Evolutionary conservation across 768 basidiomycete species (phyloP), one percentile per base, ranked within the genome.

Genomic region (Vararia minispora): DNA sequence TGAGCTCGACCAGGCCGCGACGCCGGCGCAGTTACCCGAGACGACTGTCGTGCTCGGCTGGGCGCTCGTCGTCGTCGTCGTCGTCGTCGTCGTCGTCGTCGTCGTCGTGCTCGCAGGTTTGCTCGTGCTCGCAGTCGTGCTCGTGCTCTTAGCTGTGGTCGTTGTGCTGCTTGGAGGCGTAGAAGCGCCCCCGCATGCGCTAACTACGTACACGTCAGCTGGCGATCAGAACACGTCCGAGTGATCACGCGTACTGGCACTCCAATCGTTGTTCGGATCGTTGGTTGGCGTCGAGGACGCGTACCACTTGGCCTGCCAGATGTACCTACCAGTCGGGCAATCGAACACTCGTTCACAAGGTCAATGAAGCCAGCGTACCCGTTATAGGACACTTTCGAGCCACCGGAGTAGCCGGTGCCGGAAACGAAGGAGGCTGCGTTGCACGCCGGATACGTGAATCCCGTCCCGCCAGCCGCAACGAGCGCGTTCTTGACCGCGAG

Each of bases 291-390:
- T 60, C 13, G 58, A 50, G 5, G 64, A 59, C 13, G 80, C 63
- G 49, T 58, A 79, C 62, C 65, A 80, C 47, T 79, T 79, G 11
- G 77, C 74, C 76, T 79, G 61, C 73, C 72, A 81, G 41, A 79
- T 72, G 51, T 79, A 76, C 20, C 73, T 74, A 39, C n/a, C 6
- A 23, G 31, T 14, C 24, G 30, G 22, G 37, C 22, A 28, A 31
- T 28, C 22, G 25, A 28, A 18, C 5, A 28, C 9, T n/a, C 2
- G 33, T 21, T 21, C 8, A 28, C 25, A 25, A 35, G 13, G 24
- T 24, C 18, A 17, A 36, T 10, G 5, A 26, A 6, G 24, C 36
- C n/a, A 18, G 53, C 67, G 39, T 52, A 76, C 71, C 77, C 76
- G 30, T 60, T 52, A 49, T 66, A 80, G 10, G 75, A 66, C 11